A percentile compares a stretch with the other conserved stretches of the same genome.
phyloP scores from a whole-genome alignment of 345 rosid species.

The Lepidium aucheri region DNA sequence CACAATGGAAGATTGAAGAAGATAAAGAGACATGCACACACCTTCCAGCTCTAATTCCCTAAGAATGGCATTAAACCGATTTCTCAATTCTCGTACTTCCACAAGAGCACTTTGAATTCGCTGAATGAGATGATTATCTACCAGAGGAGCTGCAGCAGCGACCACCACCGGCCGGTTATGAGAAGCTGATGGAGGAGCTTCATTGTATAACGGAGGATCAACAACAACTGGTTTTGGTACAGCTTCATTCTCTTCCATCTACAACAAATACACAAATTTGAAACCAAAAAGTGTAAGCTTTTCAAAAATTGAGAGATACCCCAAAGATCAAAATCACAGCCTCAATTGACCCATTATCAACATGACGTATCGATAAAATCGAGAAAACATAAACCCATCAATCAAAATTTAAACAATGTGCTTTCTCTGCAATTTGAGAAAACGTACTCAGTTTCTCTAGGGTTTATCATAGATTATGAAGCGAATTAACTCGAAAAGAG shows the following conservation, averaged over 20 bases:
- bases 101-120: conserved; percentile 24
- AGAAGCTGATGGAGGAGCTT: conserved; percentile 7
- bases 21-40: neutral
- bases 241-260: conserved; percentile 25
- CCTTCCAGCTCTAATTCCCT: conserved; percentile 19
- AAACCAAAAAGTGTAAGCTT: neutral
- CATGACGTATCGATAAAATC: neutral
- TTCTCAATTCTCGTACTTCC: conserved; percentile 19
- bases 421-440: neutral
- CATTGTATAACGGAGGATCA: conserved; percentile 20
- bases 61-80: conserved; percentile 25
- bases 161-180: neutral
- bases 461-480: neutral
- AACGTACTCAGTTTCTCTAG: neutral
- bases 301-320: neutral
- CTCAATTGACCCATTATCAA: neutral
- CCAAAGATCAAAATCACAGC: neutral
- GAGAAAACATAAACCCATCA: neutral
- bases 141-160: neutral
- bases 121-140: conserved; percentile 13
- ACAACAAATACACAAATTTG: neutral
- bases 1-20: neutral
- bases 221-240: conserved; percentile 27
- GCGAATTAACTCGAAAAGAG: neutral
- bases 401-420: neutral